phyloP scores from a whole-genome alignment of 192 early-diverging fungal genomes.

The Podila epigama region DNA sequence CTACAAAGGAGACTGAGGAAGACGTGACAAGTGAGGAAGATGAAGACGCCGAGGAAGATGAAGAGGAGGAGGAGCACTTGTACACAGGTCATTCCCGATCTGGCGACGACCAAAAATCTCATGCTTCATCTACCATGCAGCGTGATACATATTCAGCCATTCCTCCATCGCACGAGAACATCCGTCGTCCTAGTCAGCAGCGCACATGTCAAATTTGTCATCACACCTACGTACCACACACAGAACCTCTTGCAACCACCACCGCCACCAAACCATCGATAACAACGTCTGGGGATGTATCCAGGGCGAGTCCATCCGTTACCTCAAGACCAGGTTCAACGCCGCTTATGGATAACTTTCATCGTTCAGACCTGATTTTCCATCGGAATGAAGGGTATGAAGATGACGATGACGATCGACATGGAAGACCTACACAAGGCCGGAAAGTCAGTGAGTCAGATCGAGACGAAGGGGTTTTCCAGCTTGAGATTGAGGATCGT shows the following conservation, averaged over 20 bases:
- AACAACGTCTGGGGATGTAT: neutral
- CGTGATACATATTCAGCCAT: too few species aligned
- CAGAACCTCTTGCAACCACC: neutral
- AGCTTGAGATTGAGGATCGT: conserved; percentile 37
- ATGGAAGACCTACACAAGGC: neutral
- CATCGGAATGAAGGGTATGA: neutral
- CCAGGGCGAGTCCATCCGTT: too few species aligned
- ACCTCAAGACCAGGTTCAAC: neutral
- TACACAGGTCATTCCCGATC: neutral
- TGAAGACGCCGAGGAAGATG: conserved; percentile 2
- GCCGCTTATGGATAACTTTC: neutral
- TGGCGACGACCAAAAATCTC: conserved; percentile 1
- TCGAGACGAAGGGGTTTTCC: conserved; percentile 46
- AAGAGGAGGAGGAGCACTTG: neutral
- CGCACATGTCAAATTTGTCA: conserved; percentile 21
- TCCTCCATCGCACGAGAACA: too few species aligned
- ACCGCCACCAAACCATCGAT: neutral
- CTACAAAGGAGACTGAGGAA: conserved; percentile 18
- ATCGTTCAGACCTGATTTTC: neutral
- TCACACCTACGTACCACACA: neutral
- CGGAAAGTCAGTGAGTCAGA: conserved; percentile 13
- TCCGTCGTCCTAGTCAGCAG: too few species aligned
- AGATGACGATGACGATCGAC: conserved; percentile 2
- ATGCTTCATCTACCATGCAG: neutral
- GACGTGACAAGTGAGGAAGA: conserved; percentile 39